Conservation (phyloP, 345 rosid genomes). For the Euclidium syriacum region DNA sequence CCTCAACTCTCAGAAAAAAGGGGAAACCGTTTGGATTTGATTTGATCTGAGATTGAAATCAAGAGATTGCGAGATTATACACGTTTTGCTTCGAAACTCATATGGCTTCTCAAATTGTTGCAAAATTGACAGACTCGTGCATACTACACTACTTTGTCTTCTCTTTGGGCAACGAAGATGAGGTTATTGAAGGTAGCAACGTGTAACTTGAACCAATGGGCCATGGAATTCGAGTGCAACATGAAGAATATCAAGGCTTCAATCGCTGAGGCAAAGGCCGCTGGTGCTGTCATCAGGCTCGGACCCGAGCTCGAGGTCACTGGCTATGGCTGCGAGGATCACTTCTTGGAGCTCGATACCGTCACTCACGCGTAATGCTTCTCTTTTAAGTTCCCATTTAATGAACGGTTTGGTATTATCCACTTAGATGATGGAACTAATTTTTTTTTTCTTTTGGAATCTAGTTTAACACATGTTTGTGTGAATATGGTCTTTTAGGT, state of each 20-base stretch:
- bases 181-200: conserved; percentile 80
- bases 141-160: background rate
- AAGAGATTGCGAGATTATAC: background rate
- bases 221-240: conserved; percentile 86
- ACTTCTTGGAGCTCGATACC: conserved; percentile 91
- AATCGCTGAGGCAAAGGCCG: conserved; percentile 53
- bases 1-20: background rate
- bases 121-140: background rate
- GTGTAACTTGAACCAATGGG: conserved; percentile 94
- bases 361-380: conserved; percentile 60
- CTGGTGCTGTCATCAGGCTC: conserved; percentile 79
- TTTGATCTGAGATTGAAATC: background rate
- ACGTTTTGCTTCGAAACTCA: background rate
- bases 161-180: conserved; percentile 35
- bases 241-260: conserved; percentile 76
- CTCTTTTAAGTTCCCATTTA: background rate
- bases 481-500: conserved; percentile 38
- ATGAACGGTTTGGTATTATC: background rate
- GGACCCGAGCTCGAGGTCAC: conserved; percentile 97
- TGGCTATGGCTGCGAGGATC: conserved; percentile 99
- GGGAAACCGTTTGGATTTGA: background rate
- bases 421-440: background rate
- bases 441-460: background rate
- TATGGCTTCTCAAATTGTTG: background rate
- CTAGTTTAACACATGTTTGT: background rate